Percentiles rank a stretch among this genome's conserved stretches.
phyloP scores from a whole-genome alignment of 495 filamentous ascomycete species.

The Tuber brumale region DNA sequence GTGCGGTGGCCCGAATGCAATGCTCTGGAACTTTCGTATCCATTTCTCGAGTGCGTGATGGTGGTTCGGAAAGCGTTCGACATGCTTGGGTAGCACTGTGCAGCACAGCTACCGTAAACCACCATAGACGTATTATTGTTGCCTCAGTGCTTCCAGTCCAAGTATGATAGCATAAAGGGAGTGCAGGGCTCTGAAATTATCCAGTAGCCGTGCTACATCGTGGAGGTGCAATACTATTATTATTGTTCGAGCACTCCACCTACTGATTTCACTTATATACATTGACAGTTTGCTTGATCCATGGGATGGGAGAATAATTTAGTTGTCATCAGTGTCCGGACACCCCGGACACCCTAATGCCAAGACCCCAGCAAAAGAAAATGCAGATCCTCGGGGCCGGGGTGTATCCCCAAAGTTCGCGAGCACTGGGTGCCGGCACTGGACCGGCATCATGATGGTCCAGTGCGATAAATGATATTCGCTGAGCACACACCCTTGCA shows the following conservation, averaged over 20 bases:
- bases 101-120: not conserved
- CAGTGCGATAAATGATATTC: not conserved
- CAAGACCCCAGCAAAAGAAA: too few relatives aligned
- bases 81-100: not conserved
- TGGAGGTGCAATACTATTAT: not conserved
- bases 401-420: too few relatives aligned
- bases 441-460: not conserved
- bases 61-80: not conserved
- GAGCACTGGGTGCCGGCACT: not conserved
- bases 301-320: not conserved
- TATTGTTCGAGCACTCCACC: not conserved
- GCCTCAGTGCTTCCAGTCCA: not conserved
- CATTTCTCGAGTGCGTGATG: not conserved
- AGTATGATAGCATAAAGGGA: not conserved
- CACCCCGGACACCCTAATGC: too few relatives aligned
- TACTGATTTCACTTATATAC: not conserved
- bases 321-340: too few relatives aligned
- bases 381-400: too few relatives aligned
- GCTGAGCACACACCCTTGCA: not conserved
- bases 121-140: not conserved
- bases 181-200: not conserved
- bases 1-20: too few relatives aligned
- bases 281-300: not conserved
- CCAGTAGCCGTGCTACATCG: not conserved
- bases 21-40: not conserved